Evolutionary conservation across 1,284 basidiomycete species (phyloP).

Genomic region (Cryptococcus maquisensis): DNA sequence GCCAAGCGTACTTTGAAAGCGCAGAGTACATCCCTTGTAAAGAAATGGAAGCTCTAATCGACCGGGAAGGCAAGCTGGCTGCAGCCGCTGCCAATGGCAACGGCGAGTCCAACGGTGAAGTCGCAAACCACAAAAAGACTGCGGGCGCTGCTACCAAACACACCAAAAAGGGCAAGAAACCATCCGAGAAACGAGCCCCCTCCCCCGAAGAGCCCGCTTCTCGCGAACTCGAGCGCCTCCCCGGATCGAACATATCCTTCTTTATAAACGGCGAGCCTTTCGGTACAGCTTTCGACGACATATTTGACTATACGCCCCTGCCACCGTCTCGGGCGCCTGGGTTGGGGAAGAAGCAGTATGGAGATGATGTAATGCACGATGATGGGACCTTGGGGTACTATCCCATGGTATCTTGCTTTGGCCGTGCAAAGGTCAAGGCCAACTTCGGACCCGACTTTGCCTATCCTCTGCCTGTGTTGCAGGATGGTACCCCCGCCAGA

Average conservation of each 20-base stretch:
- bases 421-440: constrained; percentile 75
- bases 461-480: constrained; percentile 57
- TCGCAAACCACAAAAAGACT: constrained; percentile 15
- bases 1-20: constrained; percentile 94
- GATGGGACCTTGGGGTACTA: constrained; percentile 96
- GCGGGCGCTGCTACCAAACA: constrained; percentile 32
- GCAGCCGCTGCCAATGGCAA: constrained; percentile 44
- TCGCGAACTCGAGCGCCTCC: constrained; percentile 60
- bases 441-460: constrained; percentile 85
- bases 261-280: constrained; percentile 88
- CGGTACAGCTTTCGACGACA: constrained; percentile 76
- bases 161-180: constrained; percentile 47
- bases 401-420: constrained; percentile 89
- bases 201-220: not conserved
- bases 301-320: constrained; percentile 90
- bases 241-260: constrained; percentile 75
- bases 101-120: constrained; percentile 29
- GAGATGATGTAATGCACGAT: constrained; percentile 74
- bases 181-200: not conserved
- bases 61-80: constrained; percentile 52
- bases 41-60: constrained; percentile 87
- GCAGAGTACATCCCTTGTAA: constrained; percentile 86
- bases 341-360: constrained; percentile 55
- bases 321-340: constrained; percentile 53
- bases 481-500: constrained; percentile 2